Conservation (phyloP, 1,139 yeast species). For the Candida mesenterica region DNA sequence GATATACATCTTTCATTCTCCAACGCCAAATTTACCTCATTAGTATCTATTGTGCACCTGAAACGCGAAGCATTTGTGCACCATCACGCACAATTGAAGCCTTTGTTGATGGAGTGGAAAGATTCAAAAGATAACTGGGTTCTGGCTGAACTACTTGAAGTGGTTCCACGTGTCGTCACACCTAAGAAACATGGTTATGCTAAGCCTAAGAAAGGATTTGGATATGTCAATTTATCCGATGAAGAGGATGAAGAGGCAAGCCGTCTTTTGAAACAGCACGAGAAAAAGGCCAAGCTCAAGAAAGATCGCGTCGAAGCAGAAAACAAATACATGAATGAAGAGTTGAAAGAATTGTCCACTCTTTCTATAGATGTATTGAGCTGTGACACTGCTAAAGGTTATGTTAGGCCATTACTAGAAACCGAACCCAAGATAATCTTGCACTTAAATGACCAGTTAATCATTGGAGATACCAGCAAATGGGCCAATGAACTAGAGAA, state of each 20-base stretch:
- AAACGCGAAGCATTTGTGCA: constrained; percentile 17
- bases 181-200: constrained; percentile 19
- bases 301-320: constrained; percentile 6
- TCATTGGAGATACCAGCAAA: constrained; percentile 3
- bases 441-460: constrained; percentile 1
- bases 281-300: constrained; percentile 1
- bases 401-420: constrained; percentile 2
- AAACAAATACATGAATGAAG: constrained; percentile 14
- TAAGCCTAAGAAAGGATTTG: constrained; percentile 38
- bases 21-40: constrained; percentile 16
- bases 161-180: background rate
- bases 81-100: constrained; percentile 31
- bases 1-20: constrained; percentile 20
- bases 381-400: constrained; percentile 1
- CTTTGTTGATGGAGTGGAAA: constrained; percentile 28
- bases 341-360: constrained; percentile 14
- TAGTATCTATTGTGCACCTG: constrained; percentile 20
- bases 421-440: constrained; percentile 1
- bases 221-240: constrained; percentile 31
- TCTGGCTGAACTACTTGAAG: background rate
- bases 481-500: constrained; percentile 4
- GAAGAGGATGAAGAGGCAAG: constrained; percentile 11
- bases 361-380: constrained; percentile 16
- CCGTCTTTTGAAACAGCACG: background rate
- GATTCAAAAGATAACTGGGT: background rate